These are phyloP conservation scores for Quercus engelmannii DNA, from an alignment of 306 rosid genomes.

Conservation along the genomic window DNA sequence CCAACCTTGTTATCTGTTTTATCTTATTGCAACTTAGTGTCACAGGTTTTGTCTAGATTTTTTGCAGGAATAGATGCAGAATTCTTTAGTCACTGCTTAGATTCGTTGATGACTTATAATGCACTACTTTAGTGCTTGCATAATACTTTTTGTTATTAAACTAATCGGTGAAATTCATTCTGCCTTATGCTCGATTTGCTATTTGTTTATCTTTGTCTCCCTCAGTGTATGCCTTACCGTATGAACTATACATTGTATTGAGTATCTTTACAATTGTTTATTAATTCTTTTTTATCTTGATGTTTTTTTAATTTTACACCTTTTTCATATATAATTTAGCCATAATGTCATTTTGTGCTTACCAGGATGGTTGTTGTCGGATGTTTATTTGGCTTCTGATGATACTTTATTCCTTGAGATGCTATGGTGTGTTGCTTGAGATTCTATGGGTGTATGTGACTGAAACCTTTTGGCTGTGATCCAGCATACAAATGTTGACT, in stretches of 20 bases:
- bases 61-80: background rate
- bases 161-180: background rate
- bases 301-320: background rate
- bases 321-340: background rate
- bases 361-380: conserved; percentile 19
- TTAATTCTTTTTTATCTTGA: background rate
- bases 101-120: background rate
- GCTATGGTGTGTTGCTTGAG: conserved; percentile 6
- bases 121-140: conserved; percentile 5
- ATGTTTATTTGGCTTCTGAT: conserved; percentile 3
- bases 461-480: conserved; percentile 30
- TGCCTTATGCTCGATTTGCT: background rate
- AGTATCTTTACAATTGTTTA: background rate
- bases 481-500: conserved; percentile 33
- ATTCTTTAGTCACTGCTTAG: background rate
- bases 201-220: background rate
- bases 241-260: background rate
- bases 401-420: conserved; percentile 7
- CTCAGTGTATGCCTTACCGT: background rate
- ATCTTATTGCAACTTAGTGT: background rate
- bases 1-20: background rate
- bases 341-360: conserved; percentile 3
- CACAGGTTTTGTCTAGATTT: background rate
- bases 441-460: conserved; percentile 17
- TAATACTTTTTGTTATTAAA: background rate